These are phyloP conservation scores for Nakazawaea populi DNA, from an alignment of 805 yeast species.

Conservation along the genomic window DNA sequence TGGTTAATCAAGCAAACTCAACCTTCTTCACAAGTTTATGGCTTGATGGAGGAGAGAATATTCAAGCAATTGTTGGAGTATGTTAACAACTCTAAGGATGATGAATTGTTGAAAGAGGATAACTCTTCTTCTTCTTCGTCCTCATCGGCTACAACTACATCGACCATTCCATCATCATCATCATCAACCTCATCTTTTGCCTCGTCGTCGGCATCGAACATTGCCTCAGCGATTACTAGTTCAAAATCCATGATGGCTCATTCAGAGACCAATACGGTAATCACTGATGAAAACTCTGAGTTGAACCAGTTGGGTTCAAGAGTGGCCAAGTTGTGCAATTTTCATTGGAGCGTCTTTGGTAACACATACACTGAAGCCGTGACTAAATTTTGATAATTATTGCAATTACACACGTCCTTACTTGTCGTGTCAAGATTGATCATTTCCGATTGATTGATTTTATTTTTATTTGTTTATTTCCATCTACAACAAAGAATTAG, in stretches of 20 bases:
- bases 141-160: not conserved
- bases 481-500: too few relatives aligned
- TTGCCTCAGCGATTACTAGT: conserved; percentile 14
- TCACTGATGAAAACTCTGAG: conserved; percentile 31
- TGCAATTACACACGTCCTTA: too few relatives aligned
- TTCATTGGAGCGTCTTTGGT: conserved; percentile 84
- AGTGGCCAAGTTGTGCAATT: conserved; percentile 58
- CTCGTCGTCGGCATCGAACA: conserved; percentile 12
- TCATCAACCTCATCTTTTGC: not conserved
- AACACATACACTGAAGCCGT: conserved; percentile 48
- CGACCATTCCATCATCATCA: not conserved
- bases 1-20: conserved; percentile 87
- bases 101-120: conserved; percentile 17
- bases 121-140: too few relatives aligned
- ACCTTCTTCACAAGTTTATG: conserved; percentile 73
- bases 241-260: conserved; percentile 11
- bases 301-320: conserved; percentile 53
- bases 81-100: conserved; percentile 23
- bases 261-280: conserved; percentile 12
- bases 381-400: conserved; percentile 14
- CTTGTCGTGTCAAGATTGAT: too few relatives aligned
- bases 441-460: too few relatives aligned
- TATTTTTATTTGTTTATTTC: too few relatives aligned
- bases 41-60: conserved; percentile 63
- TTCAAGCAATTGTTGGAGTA: conserved; percentile 41